phyloP scores from a whole-genome alignment of 2,329 filamentous ascomycete species.

The Fusarium sp. region DNA sequence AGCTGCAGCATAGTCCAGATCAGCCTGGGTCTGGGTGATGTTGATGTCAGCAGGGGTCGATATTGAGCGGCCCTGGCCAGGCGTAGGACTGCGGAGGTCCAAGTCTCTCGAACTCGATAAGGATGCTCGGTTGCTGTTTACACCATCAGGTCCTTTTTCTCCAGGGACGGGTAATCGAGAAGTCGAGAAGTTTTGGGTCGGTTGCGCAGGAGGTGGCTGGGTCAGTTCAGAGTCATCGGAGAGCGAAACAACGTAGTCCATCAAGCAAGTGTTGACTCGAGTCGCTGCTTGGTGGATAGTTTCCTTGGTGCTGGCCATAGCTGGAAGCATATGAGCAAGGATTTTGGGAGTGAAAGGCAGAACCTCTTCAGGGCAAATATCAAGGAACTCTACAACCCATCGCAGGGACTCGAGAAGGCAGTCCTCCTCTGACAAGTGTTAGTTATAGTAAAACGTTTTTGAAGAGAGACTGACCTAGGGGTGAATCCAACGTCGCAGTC shows the following conservation, averaged over 20 bases:
- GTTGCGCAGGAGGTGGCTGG: conserved; percentile 40
- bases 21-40: conserved; percentile 65
- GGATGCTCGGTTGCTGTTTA: conserved; percentile 64
- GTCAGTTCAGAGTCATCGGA: conserved; percentile 72
- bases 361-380: conserved; percentile 97
- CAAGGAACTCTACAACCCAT: conserved; percentile 97
- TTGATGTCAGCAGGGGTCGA: conserved; percentile 61
- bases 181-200: conserved; percentile 49
- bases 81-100: conserved; percentile 65
- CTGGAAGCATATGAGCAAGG: conserved; percentile 89
- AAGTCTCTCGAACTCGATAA: conserved; percentile 66
- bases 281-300: conserved; percentile 88
- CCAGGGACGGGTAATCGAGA: conserved; percentile 59
- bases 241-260: conserved; percentile 93
- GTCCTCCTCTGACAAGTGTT: conserved; percentile 76
- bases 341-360: conserved; percentile 94
- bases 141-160: conserved; percentile 59
- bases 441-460: conserved; percentile 13
- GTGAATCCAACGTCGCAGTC: conserved; percentile 87
- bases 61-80: conserved; percentile 61
- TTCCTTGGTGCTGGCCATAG: conserved; percentile 92
- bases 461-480: conserved; percentile 68
- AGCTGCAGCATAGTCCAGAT: conserved; percentile 95
- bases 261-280: conserved; percentile 88
- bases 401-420: conserved; percentile 89